Evolutionary conservation across 352 stramenopile genomes (phyloP).

Genomic region (Lagenidium giganteum): DNA sequence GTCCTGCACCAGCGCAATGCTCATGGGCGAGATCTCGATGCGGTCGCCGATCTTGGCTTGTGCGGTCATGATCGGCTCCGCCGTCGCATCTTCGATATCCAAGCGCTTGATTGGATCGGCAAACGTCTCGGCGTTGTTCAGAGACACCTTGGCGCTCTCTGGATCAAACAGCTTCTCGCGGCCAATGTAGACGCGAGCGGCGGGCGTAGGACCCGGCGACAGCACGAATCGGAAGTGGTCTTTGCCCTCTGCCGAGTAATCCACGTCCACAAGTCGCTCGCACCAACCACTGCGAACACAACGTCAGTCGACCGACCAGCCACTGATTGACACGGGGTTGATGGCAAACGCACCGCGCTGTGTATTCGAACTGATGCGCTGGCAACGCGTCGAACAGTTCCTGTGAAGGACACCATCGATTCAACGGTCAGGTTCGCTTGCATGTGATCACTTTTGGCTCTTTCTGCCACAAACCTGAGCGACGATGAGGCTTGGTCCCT

Average conservation of each 20-base stretch:
- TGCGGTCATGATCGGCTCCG: conserved; percentile 38
- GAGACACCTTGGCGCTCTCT: conserved; percentile 16
- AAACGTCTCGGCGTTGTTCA: conserved; percentile 20
- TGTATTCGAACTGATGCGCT: conserved; percentile 95
- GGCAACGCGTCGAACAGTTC: conserved; percentile 95
- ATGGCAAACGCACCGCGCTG: conserved; percentile 37
- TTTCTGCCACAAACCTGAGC: conserved; percentile 66
- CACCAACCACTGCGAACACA: conserved; percentile 76
- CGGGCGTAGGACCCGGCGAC: conserved; percentile 87
- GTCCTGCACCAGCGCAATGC: conserved; percentile 89
- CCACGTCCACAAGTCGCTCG: conserved; percentile 92
- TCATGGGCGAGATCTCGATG: conserved; percentile 93
- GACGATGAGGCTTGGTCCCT: conserved; percentile 84
- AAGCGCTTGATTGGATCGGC: conserved; percentile 32
- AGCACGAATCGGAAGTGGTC: conserved; percentile 93
- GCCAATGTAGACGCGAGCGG: conserved; percentile 86
- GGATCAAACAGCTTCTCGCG: conserved; percentile 78
- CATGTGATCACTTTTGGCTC: no score
- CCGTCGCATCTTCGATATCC: conserved; percentile 35
- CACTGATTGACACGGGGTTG: not conserved
- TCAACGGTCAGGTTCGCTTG: not conserved
- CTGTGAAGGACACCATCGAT: conserved; percentile 15
- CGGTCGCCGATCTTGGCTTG: conserved; percentile 75
- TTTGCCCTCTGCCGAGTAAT: conserved; percentile 65
- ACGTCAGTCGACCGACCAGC: not conserved